phyloP scores from a whole-genome alignment of 441 rosid species.

The Raphanus hybrid region DNA sequence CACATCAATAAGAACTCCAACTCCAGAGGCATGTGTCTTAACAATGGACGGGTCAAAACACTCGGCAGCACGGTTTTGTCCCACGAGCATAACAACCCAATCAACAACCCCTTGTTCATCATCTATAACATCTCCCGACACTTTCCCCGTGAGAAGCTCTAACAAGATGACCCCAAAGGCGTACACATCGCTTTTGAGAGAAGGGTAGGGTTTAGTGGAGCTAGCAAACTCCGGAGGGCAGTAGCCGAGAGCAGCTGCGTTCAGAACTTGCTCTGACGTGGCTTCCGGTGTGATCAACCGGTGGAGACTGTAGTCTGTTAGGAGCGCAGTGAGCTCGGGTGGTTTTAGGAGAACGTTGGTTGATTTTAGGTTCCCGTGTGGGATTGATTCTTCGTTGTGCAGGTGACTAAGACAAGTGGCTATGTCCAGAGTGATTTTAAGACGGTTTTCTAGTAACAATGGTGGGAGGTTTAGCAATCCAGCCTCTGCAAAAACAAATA shows the following conservation, averaged over 20 bases:
- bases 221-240: conserved; percentile 78
- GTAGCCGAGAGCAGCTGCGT: conserved; percentile 74
- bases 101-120: conserved; percentile 62
- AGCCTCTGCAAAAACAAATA: conserved; percentile 49
- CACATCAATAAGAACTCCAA: conserved; percentile 53
- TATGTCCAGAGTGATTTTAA: conserved; percentile 56
- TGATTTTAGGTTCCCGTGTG: conserved; percentile 83
- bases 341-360: conserved; percentile 59
- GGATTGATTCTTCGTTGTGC: conserved; percentile 69
- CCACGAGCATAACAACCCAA: conserved; percentile 59
- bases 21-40: conserved; percentile 30
- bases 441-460: conserved; percentile 53
- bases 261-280: conserved; percentile 72
- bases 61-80: conserved; percentile 51
- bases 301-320: conserved; percentile 77
- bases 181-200: conserved; percentile 73
- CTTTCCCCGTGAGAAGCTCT: conserved; percentile 66
- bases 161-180: conserved; percentile 69
- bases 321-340: conserved; percentile 49
- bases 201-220: conserved; percentile 69
- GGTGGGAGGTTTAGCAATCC: conserved; percentile 51
- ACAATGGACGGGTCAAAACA: conserved; percentile 60
- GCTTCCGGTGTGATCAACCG: conserved; percentile 68
- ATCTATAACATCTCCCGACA: conserved; percentile 56
- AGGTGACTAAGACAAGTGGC: conserved; percentile 70